Percentiles rank a stretch among this genome's conserved stretches.
Evolutionary conservation across 1,284 basidiomycete genomes (phyloP).

Genomic region (Ustilago loliicola): DNA sequence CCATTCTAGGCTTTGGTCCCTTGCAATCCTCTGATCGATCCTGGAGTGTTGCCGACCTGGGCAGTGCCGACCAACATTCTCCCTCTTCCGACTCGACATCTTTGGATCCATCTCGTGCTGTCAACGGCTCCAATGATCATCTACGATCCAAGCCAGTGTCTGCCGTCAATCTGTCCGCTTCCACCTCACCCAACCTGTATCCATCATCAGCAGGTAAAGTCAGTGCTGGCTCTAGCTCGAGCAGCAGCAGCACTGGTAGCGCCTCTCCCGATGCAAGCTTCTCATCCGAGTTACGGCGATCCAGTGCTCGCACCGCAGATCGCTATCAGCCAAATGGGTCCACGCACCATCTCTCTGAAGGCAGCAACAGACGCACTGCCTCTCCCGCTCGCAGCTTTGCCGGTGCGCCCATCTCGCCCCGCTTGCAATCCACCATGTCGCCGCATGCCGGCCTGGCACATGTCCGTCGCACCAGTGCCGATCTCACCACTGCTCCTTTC

Average conservation of each 20-base stretch:
- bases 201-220: conserved; percentile 32
- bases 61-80: conserved; percentile 16
- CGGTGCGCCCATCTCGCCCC: conserved; percentile 53
- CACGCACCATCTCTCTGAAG: conserved; percentile 25
- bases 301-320: conserved; percentile 23
- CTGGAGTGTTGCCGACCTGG: conserved; percentile 32
- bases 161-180: conserved; percentile 16
- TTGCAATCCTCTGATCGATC: conserved; percentile 35
- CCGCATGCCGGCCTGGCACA: conserved; percentile 36
- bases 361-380: conserved; percentile 33
- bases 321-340: conserved; percentile 31
- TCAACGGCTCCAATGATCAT: conserved; percentile 30
- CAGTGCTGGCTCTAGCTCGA: conserved; percentile 36
- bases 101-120: conserved; percentile 26
- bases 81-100: conserved; percentile 17
- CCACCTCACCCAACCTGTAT: conserved; percentile 19
- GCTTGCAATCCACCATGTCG: conserved; percentile 54
- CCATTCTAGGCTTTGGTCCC: conserved; percentile 51
- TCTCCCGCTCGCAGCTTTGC: conserved; percentile 51
- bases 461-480: conserved; percentile 36
- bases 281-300: conserved; percentile 29
- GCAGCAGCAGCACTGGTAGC: conserved; percentile 36
- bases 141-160: conserved; percentile 19
- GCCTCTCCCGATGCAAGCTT: conserved; percentile 41
- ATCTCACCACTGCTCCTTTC: conserved; percentile 29